These are phyloP conservation scores for Lasiosphaeriaceae sp. DNA, from an alignment of 495 filamentous ascomycete species.

Conservation along the genomic window DNA sequence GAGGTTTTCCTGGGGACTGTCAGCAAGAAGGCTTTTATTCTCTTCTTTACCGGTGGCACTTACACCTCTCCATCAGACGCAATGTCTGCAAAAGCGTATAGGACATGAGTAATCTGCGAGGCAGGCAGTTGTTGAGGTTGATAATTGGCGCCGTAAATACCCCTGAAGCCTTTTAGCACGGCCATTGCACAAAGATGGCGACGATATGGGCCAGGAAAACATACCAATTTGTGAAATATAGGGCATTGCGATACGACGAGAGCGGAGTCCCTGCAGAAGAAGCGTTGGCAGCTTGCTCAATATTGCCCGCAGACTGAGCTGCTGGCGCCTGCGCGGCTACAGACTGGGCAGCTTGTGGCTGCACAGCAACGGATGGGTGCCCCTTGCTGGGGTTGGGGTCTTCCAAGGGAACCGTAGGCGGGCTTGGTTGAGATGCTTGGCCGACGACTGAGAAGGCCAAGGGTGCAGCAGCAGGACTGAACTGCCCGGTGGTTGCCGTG, in stretches of 20 bases:
- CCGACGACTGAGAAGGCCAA: background rate
- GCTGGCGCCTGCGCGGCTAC: too few species aligned
- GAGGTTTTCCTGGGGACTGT: constrained; percentile 39
- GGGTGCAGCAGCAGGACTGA: background rate
- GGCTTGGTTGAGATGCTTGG: background rate
- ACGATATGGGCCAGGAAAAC: constrained; percentile 3
- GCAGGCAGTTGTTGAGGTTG: constrained; percentile 76
- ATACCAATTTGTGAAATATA: constrained; percentile 48
- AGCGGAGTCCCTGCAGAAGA: background rate
- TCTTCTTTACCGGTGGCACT: constrained; percentile 13
- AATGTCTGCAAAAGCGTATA: constrained; percentile 87
- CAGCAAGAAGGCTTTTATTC: background rate
- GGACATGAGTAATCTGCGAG: constrained; percentile 73
- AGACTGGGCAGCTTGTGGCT: too few species aligned
- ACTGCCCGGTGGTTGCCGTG: background rate
- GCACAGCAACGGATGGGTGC: background rate
- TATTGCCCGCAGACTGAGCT: background rate
- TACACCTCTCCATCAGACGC: constrained; percentile 78
- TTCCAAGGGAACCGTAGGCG: background rate
- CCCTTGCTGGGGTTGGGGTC: background rate
- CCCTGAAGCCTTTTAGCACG: constrained; percentile 41
- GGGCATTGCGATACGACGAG: constrained; percentile 28
- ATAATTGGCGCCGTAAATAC: constrained; percentile 69
- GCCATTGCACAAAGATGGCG: background rate
- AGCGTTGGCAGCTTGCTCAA: background rate